A percentile compares a stretch with the other conserved stretches of the same genome.
Conservation (phyloP, 768 basidiomycete species). For the Galerina sulciceps region DNA sequence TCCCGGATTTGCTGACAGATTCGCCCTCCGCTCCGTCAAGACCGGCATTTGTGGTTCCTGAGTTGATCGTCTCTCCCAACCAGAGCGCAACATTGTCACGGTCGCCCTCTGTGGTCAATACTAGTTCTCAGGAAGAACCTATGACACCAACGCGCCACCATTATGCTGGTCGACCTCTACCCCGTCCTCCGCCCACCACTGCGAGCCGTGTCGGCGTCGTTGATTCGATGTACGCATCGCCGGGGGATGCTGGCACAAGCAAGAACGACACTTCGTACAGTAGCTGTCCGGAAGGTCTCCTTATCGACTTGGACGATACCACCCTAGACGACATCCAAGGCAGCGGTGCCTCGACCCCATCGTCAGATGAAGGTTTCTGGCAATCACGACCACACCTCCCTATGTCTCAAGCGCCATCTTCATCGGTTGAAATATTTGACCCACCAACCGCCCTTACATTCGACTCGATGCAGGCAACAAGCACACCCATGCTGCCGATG, state of each 20-base stretch:
- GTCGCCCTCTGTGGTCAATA: neutral
- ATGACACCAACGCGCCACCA: conserved; percentile 41
- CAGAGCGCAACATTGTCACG: neutral
- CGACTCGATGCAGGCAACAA: conserved; percentile 11
- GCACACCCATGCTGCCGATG: conserved; percentile 2
- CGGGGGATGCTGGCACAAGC: conserved; percentile 25
- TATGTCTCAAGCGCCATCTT: conserved; percentile 19
- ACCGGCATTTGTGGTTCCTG: neutral
- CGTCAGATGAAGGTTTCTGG: conserved; percentile 17
- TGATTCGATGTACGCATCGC: conserved; percentile 39
- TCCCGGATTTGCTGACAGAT: conserved; percentile 15
- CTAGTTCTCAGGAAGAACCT: conserved; percentile 24
- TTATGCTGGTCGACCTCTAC: conserved; percentile 63
- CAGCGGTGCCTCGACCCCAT: conserved; percentile 24
- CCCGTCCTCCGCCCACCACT: conserved; percentile 41
- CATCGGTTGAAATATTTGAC: conserved; percentile 17
- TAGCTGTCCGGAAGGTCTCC: conserved; percentile 50
- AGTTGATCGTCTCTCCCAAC: conserved; percentile 5
- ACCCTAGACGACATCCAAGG: conserved; percentile 28
- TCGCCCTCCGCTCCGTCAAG: conserved; percentile 10
- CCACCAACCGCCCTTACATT: conserved; percentile 4
- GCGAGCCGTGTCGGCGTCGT: conserved; percentile 19
- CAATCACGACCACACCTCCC: conserved; percentile 15
- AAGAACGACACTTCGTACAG: conserved; percentile 14
- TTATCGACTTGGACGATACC: conserved; percentile 60